phyloP scores from a whole-genome alignment of 257 asterid genomes.

The Knoxia roxburghii region DNA sequence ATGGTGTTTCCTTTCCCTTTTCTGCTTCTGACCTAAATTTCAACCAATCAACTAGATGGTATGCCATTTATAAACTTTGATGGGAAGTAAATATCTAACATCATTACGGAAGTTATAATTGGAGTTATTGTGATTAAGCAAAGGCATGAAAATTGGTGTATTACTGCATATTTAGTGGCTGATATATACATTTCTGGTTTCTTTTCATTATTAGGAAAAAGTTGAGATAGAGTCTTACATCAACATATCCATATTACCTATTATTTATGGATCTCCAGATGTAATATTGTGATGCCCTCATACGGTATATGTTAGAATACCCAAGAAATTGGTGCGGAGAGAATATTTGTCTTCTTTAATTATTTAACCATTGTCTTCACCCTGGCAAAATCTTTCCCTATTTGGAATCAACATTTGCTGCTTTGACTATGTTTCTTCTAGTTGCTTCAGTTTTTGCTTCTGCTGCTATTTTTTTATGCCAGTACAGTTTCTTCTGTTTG shows the following conservation, averaged over 20 bases:
- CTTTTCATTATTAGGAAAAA: neutral
- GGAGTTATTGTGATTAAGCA: neutral
- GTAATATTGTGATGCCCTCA: neutral
- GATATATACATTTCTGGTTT: neutral
- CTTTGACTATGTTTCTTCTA: neutral
- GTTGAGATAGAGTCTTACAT: no score
- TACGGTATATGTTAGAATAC: neutral
- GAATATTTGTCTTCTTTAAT: neutral
- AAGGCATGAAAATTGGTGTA: neutral
- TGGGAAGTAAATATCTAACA: no score
- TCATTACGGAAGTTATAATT: no score
- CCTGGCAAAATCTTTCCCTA: neutral
- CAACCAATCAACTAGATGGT: neutral
- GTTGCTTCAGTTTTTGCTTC: neutral
- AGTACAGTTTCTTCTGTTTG: no score
- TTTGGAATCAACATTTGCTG: no score
- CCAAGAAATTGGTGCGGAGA: neutral
- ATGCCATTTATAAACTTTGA: neutral
- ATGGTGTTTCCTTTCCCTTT: conserved; percentile 11
- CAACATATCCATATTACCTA: neutral
- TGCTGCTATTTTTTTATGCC: no score
- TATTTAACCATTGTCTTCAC: neutral
- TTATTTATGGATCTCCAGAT: neutral
- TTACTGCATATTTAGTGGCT: neutral
- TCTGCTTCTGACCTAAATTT: neutral